These are phyloP conservation scores for Coemansia sp. DNA, from an alignment of 192 early-diverging fungal genomes.

Conservation along the genomic window DNA sequence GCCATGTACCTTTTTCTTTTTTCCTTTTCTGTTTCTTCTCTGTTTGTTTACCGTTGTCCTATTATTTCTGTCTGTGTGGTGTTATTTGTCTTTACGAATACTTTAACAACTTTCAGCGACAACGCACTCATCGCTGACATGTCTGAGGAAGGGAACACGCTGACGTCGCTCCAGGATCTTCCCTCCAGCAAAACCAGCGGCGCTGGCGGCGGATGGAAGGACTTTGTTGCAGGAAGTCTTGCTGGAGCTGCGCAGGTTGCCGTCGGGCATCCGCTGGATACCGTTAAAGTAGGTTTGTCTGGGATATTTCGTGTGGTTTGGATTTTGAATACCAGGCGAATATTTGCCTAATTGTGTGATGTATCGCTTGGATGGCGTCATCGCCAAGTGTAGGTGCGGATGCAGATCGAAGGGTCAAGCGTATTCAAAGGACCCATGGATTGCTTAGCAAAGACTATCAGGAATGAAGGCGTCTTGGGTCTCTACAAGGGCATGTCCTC, in stretches of 20 bases:
- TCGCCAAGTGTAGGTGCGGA: constrained; percentile 58
- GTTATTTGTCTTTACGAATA: not conserved
- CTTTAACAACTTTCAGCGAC: not conserved
- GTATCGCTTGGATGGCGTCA: constrained; percentile 16
- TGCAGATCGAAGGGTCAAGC: constrained; percentile 62
- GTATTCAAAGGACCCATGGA: constrained; percentile 74
- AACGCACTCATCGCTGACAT: not conserved
- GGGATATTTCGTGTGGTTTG: not conserved
- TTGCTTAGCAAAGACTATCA: constrained; percentile 78
- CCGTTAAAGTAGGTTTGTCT: constrained; percentile 62
- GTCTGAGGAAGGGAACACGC: constrained; percentile 19
- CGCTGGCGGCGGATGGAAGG: constrained; percentile 48
- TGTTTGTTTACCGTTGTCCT: no score
- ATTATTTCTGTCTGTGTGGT: not conserved
- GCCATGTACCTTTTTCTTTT: no score
- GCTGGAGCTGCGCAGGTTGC: constrained; percentile 68
- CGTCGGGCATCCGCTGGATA: constrained; percentile 82
- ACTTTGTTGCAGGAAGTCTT: constrained; percentile 65
- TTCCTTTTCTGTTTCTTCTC: no score
- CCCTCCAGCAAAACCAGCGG: constrained; percentile 2
- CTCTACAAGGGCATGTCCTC: constrained; percentile 88
- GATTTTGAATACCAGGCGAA: no score
- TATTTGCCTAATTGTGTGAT: constrained; percentile 2
- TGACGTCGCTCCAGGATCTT: constrained; percentile 14
- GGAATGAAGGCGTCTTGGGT: constrained; percentile 73